Percentiles rank a stretch among this genome's conserved stretches.
These are phyloP conservation scores for Hyphopichia homilentoma DNA, from an alignment of 805 yeast species.

Conservation along the genomic window DNA sequence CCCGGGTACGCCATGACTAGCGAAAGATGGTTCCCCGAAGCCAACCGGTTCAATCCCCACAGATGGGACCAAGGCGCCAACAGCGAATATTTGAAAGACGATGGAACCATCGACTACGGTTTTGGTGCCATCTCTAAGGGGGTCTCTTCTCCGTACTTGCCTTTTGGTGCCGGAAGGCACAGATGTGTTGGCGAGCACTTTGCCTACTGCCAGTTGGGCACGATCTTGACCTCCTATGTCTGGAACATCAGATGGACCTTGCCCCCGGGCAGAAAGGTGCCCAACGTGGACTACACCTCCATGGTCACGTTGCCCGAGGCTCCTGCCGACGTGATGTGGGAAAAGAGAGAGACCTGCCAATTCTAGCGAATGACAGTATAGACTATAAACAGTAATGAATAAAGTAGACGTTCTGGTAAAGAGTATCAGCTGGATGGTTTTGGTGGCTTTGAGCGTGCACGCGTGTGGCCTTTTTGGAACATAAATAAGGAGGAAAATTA, in stretches of 20 bases:
- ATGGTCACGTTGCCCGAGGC: slow-evolving; percentile 90
- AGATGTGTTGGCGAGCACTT: slow-evolving; percentile 99
- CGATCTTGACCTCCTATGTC: slow-evolving; percentile 70
- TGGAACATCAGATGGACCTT: slow-evolving; percentile 76
- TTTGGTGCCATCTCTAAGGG: slow-evolving; percentile 96
- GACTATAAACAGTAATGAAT: too few relatives aligned
- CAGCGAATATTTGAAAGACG: slow-evolving; percentile 15
- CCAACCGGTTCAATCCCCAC: slow-evolving; percentile 71
- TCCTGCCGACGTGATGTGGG: slow-evolving; percentile 73
- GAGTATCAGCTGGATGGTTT: too few relatives aligned
- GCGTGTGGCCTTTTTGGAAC: too few relatives aligned
- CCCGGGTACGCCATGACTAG: slow-evolving; percentile 88
- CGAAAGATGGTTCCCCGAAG: slow-evolving; percentile 75
- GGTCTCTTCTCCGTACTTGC: slow-evolving; percentile 91
- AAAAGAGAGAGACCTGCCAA: slow-evolving; percentile 54
- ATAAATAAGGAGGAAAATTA: too few relatives aligned
- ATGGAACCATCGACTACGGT: slow-evolving; percentile 76
- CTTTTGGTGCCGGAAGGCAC: slow-evolving; percentile 99
- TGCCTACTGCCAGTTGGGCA: slow-evolving; percentile 90
- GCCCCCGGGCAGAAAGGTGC: slow-evolving; percentile 39
- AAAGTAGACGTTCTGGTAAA: too few relatives aligned
- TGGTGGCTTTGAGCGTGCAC: too few relatives aligned
- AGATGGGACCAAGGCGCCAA: slow-evolving; percentile 59
- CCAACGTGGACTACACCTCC: slow-evolving; percentile 73
- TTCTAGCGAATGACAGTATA: slow-evolving; percentile 17